Evolutionary conservation across 1,284 basidiomycete genomes (phyloP), one percentile per base, ranked within the genome.

Genomic region (Boletellus dicymbophilus): DNA sequence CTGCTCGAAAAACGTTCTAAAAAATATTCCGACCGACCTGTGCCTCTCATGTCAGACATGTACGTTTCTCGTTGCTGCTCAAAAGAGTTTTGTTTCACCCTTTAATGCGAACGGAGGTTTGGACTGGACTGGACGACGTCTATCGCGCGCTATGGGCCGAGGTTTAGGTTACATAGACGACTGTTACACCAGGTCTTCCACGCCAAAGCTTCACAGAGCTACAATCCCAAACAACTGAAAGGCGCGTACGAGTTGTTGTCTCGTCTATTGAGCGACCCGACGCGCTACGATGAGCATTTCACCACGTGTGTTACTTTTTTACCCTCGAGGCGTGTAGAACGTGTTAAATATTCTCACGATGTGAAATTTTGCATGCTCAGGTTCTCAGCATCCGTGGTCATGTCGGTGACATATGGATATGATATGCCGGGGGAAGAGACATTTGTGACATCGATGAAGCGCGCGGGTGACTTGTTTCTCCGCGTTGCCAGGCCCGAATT

Each of bases 21-120:
- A 28, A 60, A 37, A 15, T 61, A 61, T n/a, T 64, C 60, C 6
- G 60, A 62, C 34, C 38, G 58, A 13, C 60, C 60, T 4, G 9
- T 20, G 11, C 34, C 58, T 18, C 22, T 45, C 11, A 18, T 27
- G 31, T 45, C 41, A 9, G 42, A 53, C 2, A 10, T 52, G 60
- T 63, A 18, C 21, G 58, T 45, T 13, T 18, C 6, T n/a, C 23
- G n/a, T 26, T n/a, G n/a, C n/a, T n/a, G n/a, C n/a, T n/a, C n/a
- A n/a, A n/a, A 15, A 1, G 7, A 0, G 6, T 9, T 0, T 6
- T 11, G 8, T 5, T n/a, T 6, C 10, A 6, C 4, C 8, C 22
- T 28, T 2, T 7, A 18, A 27, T 15, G 16, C 23, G n/a, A 33
- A 37, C 12, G 26, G 28, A 61, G 59, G 23, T 57, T 63, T 4